Evolutionary conservation across 2,329 filamentous ascomycete genomes (phyloP), one percentile per base, ranked within the genome.

Genomic region (Fusarium sulawesiense): DNA sequence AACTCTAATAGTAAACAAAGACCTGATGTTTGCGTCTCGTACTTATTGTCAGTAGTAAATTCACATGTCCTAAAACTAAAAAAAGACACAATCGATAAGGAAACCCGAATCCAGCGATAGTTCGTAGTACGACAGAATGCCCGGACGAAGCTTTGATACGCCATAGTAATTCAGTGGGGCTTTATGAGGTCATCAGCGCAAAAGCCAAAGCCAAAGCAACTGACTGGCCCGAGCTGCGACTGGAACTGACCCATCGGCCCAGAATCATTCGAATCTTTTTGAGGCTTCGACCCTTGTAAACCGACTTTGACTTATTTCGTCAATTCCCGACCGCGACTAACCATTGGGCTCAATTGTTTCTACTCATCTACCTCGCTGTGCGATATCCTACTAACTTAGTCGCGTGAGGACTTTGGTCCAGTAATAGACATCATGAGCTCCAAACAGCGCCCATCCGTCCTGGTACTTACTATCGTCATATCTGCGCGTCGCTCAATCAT

Each of bases 371-470:
- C 23, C n/a, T 42, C 27, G 18, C 34, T 29, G n/a, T 20, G 9
- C 13, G 13, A n/a, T 37, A 18, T 13, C 13, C 16, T 29, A 47
- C 21, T 13, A 37, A 5, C 11, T 12, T 10, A 40, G 23, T 45
- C 30, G 25, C 18, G 10, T 21, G 27, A 53, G 47, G 51, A 47
- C 30, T 30, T 25, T 48, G 44, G 40, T 62, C 30, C 47, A 42
- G 47, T 4, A 48, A 37, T 18, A 49, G 62, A 60, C 56, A 64
- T 51, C 64, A 84, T 84, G 83, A 78, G 82, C 68, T 80, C 82
- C 55, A 89, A 89, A 77, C 83, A 87, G 75, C 84, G 86, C 18
- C 74, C 74, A n/a, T 89, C 88, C 55, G 87, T 89, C 64, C 80
- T 90, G 78, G 88, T 90, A 82, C 57, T 82, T 63, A 48, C 60